Base-by-base conservation (phyloP, 2,329 filamentous ascomycete genomes). In the Trichoderma pleuroti region DNA sequence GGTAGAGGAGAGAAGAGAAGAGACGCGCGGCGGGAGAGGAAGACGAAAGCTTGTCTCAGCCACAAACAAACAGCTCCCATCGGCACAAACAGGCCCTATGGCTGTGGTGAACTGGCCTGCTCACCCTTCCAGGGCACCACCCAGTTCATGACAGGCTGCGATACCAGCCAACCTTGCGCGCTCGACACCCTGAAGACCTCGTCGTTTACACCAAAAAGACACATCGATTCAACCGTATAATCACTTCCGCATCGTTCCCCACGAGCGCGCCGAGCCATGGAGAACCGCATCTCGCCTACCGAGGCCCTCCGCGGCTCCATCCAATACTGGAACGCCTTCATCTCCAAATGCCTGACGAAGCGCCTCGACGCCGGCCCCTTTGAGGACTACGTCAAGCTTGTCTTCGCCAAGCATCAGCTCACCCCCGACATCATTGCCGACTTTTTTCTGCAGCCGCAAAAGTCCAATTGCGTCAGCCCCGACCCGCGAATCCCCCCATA, bases 401-500 rank as follows among this genome's bases (percentile, higher is more conserved):
- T 90, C 67, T 81, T 84, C 72, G 79, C 81, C 4, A 84, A 86
- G 73, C 80, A 87, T 72, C 87, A 86, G 1, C 79, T 91, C 11
- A 81, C 85, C 4, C 81, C 87, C 9, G 73, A 80, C 12, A 78
- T 82, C 70, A 80, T 91, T 73, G 87, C 88, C 80, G 85, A 90
- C 73, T 78, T 91, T 66, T 86, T 89, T 74, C 81, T 92, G 52
- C 84, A 84, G 28, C 89, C 89, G 3, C 83, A 83, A 56, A 79
- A 82, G 24, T 77, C 78, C 63, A 85, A 85, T 74, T 76, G 79
- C 74, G 81, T 86, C 75, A 84, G 80, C 70, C 84, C 89, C 75
- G 88, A 91, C 74, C 86, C 87, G 10, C 85, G 88, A 72, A 82
- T 90, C 10, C 84, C 86, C 0, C 84, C 82, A n/a, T 92, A 90